Conservation (phyloP, 345 rosid genomes). For the Salix viminalis region DNA sequence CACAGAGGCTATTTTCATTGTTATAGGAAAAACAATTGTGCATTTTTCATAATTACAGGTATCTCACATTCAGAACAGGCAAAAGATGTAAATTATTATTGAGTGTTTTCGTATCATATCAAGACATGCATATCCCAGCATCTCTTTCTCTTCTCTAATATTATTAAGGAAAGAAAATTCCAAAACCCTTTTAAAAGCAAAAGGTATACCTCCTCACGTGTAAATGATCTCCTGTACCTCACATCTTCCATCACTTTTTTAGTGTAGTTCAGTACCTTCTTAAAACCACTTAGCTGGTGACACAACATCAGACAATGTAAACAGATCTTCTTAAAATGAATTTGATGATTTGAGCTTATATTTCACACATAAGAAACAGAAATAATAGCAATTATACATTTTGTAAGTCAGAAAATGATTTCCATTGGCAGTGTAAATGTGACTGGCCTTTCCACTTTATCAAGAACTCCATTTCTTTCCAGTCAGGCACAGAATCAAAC, state of each 20-base stretch:
- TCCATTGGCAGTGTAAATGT: constrained; percentile 98
- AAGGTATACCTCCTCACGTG: constrained; percentile 84
- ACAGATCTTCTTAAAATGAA: neutral
- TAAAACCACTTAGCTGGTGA: constrained; percentile 90
- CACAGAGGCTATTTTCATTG: neutral
- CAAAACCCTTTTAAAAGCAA: neutral
- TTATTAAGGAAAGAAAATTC: neutral
- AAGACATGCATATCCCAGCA: neutral
- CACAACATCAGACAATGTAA: constrained; percentile 11
- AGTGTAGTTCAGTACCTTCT: constrained; percentile 90
- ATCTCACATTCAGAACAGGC: neutral
- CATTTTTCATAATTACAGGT: neutral
- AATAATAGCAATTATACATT: constrained; percentile 47
- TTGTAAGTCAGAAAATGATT: constrained; percentile 71
- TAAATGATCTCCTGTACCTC: constrained; percentile 62
- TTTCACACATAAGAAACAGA: neutral
- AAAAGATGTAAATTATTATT: neutral
- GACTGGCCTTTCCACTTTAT: constrained; percentile 99
- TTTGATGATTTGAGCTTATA: neutral
- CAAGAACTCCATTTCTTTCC: constrained; percentile 87
- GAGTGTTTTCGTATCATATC: neutral
- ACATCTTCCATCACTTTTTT: constrained; percentile 87
- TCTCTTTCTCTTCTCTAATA: neutral
- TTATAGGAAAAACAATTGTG: neutral
- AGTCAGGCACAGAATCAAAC: constrained; percentile 75